Conservation (phyloP, 768 basidiomycete species). For the Serendipita sp. region DNA sequence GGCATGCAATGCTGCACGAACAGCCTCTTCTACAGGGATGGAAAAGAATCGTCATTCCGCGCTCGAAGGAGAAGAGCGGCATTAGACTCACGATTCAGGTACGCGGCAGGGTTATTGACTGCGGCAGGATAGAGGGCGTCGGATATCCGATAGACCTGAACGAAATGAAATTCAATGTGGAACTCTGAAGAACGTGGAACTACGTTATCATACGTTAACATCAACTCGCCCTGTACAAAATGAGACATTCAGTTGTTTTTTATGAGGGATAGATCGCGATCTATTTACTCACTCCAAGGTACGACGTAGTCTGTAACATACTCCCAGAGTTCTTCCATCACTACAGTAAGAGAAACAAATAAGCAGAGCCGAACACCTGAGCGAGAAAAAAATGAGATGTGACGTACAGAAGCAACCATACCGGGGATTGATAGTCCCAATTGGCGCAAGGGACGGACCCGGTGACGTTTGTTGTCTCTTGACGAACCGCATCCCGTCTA, state of each 20-base stretch:
- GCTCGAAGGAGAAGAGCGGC: neutral
- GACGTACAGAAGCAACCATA: neutral
- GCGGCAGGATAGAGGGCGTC: neutral
- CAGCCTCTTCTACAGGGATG: neutral
- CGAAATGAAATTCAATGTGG: neutral
- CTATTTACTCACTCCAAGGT: neutral
- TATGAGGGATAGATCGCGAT: neutral
- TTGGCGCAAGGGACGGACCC: neutral
- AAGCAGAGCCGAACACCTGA: too few relatives aligned
- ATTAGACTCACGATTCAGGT: neutral
- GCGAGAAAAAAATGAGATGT: too few relatives aligned
- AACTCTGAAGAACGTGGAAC: neutral
- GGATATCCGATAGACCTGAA: neutral
- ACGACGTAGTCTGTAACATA: neutral
- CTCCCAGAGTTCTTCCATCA: neutral
- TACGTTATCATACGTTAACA: neutral
- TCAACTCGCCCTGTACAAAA: neutral
- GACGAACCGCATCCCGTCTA: neutral
- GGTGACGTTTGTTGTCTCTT: neutral
- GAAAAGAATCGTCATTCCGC: neutral
- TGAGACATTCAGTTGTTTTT: too few relatives aligned
- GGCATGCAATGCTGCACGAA: neutral
- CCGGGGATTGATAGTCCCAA: neutral
- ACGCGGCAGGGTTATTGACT: neutral
- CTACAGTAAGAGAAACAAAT: too few relatives aligned